phyloP scores from a whole-genome alignment of 2,329 filamentous ascomycete genomes.

The Colletotrichum theobromicola region DNA sequence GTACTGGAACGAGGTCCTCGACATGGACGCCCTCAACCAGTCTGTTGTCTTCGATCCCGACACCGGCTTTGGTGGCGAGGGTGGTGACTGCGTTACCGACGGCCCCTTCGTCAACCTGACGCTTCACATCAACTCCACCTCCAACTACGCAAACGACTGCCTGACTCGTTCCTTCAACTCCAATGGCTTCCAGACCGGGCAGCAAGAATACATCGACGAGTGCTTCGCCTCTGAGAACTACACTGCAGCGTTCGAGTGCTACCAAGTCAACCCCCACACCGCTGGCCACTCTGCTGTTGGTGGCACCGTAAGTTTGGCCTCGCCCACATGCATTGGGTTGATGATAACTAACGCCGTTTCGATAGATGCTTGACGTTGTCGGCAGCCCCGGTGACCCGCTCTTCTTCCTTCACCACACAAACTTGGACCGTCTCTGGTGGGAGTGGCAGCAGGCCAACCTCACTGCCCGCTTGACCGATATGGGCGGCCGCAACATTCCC shows the following conservation, averaged over 20 bases:
- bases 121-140: conserved; percentile 7
- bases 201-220: conserved; percentile 8
- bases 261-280: conserved; percentile 7
- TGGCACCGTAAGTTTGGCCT: conserved; percentile 1
- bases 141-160: background rate
- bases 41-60: conserved; percentile 4
- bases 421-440: conserved; percentile 15
- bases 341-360: background rate
- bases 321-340: background rate
- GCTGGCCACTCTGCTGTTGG: conserved; percentile 14
- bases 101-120: conserved; percentile 14
- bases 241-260: conserved; percentile 4
- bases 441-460: conserved; percentile 20
- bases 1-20: conserved; percentile 13
- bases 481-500: background rate
- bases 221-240: conserved; percentile 6
- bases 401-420: conserved; percentile 17
- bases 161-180: conserved; percentile 4
- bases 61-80: conserved; percentile 8
- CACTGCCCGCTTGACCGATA: background rate
- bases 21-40: background rate
- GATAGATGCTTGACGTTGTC: conserved; percentile 10
- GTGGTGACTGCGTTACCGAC: conserved; percentile 5
- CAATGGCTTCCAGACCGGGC: background rate
- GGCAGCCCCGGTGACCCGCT: conserved; percentile 11